Evolutionary conservation across 345 rosid species (phyloP).

Genomic region (Dipteronia dyeriana): DNA sequence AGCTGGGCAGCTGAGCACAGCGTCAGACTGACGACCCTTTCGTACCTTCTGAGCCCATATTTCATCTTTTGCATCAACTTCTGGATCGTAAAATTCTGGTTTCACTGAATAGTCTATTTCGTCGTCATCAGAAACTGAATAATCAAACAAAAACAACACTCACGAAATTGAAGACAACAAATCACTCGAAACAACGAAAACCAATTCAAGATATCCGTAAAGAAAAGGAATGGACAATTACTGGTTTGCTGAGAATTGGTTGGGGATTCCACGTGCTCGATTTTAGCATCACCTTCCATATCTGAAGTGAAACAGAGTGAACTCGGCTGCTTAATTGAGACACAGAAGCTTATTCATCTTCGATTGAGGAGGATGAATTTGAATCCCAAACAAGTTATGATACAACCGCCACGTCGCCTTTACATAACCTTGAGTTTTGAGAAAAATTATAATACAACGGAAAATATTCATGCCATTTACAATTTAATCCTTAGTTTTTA

Average conservation of each 20-base stretch:
- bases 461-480: too few relatives aligned
- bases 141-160: not conserved
- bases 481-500: too few relatives aligned
- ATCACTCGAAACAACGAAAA: too few relatives aligned
- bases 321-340: not conserved
- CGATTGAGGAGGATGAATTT: not conserved
- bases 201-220: not conserved
- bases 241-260: slow-evolving; percentile 47
- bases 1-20: slow-evolving; percentile 85
- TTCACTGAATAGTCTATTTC: slow-evolving; percentile 72
- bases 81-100: slow-evolving; percentile 72
- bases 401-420: too few relatives aligned
- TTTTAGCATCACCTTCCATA: slow-evolving; percentile 27
- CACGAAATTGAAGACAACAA: too few relatives aligned
- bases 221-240: slow-evolving; percentile 10
- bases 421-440: too few relatives aligned
- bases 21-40: slow-evolving; percentile 63
- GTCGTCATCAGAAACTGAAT: slow-evolving; percentile 73
- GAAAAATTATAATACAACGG: too few relatives aligned
- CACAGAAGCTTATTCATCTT: not conserved
- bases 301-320: slow-evolving; percentile 1
- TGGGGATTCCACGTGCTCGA: slow-evolving; percentile 30
- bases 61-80: slow-evolving; percentile 71
- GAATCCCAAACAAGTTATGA: too few relatives aligned
- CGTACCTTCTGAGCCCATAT: slow-evolving; percentile 56